Conservation (phyloP, 2,329 filamentous ascomycete genomes). For the Pseudohalonectria lignicola region DNA sequence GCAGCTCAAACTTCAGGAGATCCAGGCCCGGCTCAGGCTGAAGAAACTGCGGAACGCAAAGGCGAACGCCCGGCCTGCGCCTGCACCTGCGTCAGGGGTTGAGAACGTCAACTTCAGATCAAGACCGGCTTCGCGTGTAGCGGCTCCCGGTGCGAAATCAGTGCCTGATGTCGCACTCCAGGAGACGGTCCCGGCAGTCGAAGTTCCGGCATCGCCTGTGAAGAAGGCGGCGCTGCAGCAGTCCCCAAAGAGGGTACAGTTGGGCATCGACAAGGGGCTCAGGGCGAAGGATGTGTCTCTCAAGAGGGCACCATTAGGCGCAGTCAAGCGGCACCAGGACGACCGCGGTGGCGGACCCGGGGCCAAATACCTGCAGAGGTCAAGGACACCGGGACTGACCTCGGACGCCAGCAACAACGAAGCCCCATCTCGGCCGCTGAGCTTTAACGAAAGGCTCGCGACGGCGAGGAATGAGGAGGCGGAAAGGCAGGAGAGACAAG, state of each 20-base stretch:
- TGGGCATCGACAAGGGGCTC: conserved; percentile 86
- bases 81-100: background rate
- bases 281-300: conserved; percentile 74
- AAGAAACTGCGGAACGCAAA: conserved; percentile 71
- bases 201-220: conserved; percentile 72
- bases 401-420: no score
- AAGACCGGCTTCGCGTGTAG: no score
- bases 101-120: no score
- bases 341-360: conserved; percentile 4
- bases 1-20: conserved; percentile 74
- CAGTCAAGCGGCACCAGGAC: background rate
- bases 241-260: conserved; percentile 67
- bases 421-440: conserved; percentile 26
- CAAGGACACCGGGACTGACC: conserved; percentile 23
- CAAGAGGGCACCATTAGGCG: conserved; percentile 30
- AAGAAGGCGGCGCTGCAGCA: conserved; percentile 42
- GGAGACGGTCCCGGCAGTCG: no score
- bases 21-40: conserved; percentile 76
- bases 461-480: conserved; percentile 51
- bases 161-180: no score
- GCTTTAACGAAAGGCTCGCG: conserved; percentile 80
- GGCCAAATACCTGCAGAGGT: conserved; percentile 27
- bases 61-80: conserved; percentile 10
- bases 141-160: no score
- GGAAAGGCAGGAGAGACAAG: conserved; percentile 35